Percentiles rank a stretch among this genome's conserved stretches.
phyloP scores from a whole-genome alignment of 129 eudicot genomes.

The Heracleum sosnowskyi region DNA sequence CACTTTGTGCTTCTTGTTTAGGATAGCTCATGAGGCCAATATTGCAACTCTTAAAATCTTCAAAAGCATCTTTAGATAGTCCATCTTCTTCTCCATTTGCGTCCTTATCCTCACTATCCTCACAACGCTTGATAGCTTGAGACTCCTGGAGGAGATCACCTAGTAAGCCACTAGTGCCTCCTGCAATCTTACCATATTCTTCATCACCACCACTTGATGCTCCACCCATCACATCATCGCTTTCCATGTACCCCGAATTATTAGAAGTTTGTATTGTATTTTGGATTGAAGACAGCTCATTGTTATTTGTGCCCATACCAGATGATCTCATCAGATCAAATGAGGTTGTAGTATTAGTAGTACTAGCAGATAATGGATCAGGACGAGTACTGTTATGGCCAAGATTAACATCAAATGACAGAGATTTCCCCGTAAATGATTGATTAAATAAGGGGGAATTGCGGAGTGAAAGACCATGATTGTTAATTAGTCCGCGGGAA shows the following conservation, averaged over 20 bases:
- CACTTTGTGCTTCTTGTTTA: slow-evolving; percentile 11
- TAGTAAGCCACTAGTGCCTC: slow-evolving; percentile 62
- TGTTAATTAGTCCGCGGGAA: slow-evolving; percentile 7
- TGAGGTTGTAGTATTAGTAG: not conserved
- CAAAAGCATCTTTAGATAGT: slow-evolving; percentile 11
- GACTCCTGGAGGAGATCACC: slow-evolving; percentile 69
- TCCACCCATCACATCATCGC: slow-evolving; percentile 19
- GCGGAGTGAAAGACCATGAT: not conserved
- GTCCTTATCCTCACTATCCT: slow-evolving; percentile 6
- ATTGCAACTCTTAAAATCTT: slow-evolving; percentile 23
- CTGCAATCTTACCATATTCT: slow-evolving; percentile 8
- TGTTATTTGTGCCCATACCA: slow-evolving; percentile 1
- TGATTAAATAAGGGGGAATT: not conserved
- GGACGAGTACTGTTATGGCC: slow-evolving; percentile 11
- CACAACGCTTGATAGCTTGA: slow-evolving; percentile 24
- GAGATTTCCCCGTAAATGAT: slow-evolving; percentile 14
- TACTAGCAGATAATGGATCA: not conserved
- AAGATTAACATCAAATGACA: slow-evolving; percentile 17
- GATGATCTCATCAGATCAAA: slow-evolving; percentile 1
- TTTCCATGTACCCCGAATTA: slow-evolving; percentile 27
- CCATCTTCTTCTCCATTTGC: slow-evolving; percentile 16
- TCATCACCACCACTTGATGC: slow-evolving; percentile 31
- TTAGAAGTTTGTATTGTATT: slow-evolving; percentile 23
- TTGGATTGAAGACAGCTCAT: slow-evolving; percentile 70
- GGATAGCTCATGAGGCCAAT: not conserved